Base-by-base conservation (phyloP, 306 rosid genomes). In the Cajanus cajan region DNA sequence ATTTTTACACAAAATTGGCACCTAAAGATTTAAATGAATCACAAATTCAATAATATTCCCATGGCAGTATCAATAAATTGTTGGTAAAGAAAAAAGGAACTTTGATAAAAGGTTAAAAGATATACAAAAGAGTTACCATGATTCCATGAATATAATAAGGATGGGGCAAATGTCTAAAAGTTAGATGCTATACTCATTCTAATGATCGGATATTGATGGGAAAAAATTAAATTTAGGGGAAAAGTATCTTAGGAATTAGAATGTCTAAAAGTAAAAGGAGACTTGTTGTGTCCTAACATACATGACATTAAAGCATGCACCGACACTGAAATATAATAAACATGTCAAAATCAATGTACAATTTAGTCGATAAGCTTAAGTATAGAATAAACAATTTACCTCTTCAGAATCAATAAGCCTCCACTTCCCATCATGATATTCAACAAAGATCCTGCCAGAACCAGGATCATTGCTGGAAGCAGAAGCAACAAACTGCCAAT, bases 401-500 rank as follows among this genome's bases (percentile, higher is more conserved):
- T 91, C 99, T 85, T 89, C 96, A 21, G 96, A 89, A 84, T 96
- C 99, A 80, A 96, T 90, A 75, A 96, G 97, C 86, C 85, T 88
- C 99, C 98, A 96, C 33, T 82, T 89, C 74, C 97, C 97, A 79
- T 89, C 95, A 70, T 84, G 90, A 78, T 85, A 84, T 86, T 96
- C 99, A 76, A 89, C 78, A 70, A 96, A 93, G 66, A 96, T 88
- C 89, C 99, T 93, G 64, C 97, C 99, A 82, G 99, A 89, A 86
- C 99, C 98, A 78, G 99, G 99, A 82, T 96, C 99, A 79, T 80
- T 86, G 82, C 96, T 90, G 63, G 99, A 96, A 61, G 98, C 89
- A 84, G 97, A 96, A 13, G 98, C 97, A 82, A 89, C 94, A 86
- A 91, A 96, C 71, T 89, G 97, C 99, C 99, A 96, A 83, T 91